Evolutionary conservation across 768 basidiomycete species (phyloP).

Genomic region (Pholiota conissans): DNA sequence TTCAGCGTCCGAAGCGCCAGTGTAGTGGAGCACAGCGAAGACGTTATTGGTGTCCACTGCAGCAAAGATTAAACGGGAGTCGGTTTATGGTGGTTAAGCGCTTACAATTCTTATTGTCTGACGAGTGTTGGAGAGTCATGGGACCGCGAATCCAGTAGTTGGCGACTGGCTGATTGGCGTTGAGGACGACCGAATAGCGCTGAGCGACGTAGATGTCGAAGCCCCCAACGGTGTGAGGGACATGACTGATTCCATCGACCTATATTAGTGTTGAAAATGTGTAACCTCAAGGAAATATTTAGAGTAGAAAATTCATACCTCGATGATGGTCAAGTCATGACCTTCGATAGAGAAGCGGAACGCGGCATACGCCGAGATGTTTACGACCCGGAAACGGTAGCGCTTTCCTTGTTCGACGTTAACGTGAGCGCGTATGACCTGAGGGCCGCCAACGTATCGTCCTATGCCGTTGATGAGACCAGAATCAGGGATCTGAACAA

Average conservation of each 20-base stretch:
- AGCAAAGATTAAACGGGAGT: background rate
- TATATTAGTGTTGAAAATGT: constrained; percentile 12
- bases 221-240: constrained; percentile 33
- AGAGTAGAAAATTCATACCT: constrained; percentile 16
- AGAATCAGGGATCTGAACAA: constrained; percentile 19
- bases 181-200: constrained; percentile 44
- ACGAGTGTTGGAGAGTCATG: constrained; percentile 30
- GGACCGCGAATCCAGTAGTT: constrained; percentile 49
- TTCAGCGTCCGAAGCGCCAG: constrained; percentile 32
- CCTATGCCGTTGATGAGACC: constrained; percentile 23
- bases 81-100: too few relatives aligned
- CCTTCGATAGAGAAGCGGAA: constrained; percentile 39
- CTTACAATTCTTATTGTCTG: constrained; percentile 33
- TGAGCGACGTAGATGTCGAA: constrained; percentile 48
- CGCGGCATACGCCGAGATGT: constrained; percentile 44
- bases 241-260: constrained; percentile 37
- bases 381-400: constrained; percentile 57
- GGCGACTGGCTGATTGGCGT: constrained; percentile 41
- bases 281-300: background rate
- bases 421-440: constrained; percentile 21
- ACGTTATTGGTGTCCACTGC: constrained; percentile 19
- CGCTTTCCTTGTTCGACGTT: constrained; percentile 41
- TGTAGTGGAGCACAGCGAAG: constrained; percentile 39
- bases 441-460: constrained; percentile 21
- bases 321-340: constrained; percentile 25